Evolutionary conservation across 129 eudicot genomes (phyloP).

Genomic region (Gnaphalium uliginosum): DNA sequence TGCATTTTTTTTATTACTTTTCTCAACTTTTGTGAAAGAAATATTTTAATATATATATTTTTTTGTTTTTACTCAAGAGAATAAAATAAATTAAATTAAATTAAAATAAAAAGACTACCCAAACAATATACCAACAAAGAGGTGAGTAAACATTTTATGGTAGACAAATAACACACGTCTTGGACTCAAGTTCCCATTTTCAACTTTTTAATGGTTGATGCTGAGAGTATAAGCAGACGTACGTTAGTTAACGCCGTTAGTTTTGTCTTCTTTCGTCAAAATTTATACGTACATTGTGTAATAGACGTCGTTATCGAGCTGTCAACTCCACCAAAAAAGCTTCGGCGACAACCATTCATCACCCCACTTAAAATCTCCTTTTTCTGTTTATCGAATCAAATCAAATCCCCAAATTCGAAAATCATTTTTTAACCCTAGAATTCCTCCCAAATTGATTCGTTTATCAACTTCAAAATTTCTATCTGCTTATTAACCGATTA

Average conservation of each 20-base stretch:
- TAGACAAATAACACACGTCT: constrained; percentile 7
- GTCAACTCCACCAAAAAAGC: background rate
- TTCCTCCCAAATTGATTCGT: background rate
- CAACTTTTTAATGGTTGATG: constrained; percentile 8
- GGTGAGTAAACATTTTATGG: background rate
- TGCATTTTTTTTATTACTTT: no score
- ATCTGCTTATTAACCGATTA: no score
- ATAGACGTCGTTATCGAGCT: background rate
- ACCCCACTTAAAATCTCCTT: background rate
- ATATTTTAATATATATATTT: no score
- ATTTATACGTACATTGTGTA: background rate
- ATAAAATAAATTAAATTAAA: no score
- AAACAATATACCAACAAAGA: no score
- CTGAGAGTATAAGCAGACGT: background rate
- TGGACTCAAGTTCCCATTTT: background rate
- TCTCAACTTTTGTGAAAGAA: no score
- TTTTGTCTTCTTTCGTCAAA: background rate
- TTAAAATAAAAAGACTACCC: no score
- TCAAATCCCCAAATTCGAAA: background rate
- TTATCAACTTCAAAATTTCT: background rate
- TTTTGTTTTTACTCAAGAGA: no score
- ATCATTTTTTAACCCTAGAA: no score
- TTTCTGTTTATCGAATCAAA: background rate
- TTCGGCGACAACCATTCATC: background rate
- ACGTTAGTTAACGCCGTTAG: background rate